phyloP scores from a whole-genome alignment of 2,329 filamentous ascomycete species.

The Thielaviopsis populi region DNA sequence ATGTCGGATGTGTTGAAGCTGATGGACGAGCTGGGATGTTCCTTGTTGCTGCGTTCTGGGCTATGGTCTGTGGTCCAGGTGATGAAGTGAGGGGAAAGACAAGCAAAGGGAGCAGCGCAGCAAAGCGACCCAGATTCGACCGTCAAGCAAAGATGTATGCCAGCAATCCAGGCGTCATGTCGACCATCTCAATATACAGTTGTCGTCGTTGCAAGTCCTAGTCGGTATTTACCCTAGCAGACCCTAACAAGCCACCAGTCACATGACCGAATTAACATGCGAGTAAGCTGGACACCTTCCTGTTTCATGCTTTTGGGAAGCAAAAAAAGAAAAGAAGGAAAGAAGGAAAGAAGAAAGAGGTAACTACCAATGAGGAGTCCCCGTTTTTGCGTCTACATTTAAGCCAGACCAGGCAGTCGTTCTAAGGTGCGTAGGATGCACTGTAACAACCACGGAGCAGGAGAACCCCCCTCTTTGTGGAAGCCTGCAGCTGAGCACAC shows the following conservation, averaged over 20 bases:
- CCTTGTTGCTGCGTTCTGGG: not conserved
- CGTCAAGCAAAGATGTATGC: not conserved
- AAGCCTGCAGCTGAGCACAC: no score
- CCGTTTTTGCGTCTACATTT: not conserved
- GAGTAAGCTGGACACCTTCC: not conserved
- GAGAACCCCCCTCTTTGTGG: no score
- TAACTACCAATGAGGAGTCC: not conserved
- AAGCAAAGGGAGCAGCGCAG: not conserved
- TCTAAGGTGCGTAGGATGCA: not conserved
- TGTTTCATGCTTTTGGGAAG: not conserved
- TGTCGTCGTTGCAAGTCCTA: not conserved
- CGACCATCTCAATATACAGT: not conserved
- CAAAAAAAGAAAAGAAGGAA: not conserved
- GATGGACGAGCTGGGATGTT: not conserved
- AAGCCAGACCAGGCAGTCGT: not conserved
- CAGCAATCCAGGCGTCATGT: not conserved
- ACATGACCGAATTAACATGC: not conserved
- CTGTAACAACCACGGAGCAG: no score
- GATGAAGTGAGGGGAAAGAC: not conserved
- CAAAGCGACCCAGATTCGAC: not conserved
- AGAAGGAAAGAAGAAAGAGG: not conserved
- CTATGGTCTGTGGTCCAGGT: not conserved
- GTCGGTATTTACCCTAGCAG: not conserved
- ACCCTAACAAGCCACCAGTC: not conserved
- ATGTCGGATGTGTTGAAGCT: not conserved